phyloP scores from a whole-genome alignment of 257 asterid species.

The Nicotiana knightiana region DNA sequence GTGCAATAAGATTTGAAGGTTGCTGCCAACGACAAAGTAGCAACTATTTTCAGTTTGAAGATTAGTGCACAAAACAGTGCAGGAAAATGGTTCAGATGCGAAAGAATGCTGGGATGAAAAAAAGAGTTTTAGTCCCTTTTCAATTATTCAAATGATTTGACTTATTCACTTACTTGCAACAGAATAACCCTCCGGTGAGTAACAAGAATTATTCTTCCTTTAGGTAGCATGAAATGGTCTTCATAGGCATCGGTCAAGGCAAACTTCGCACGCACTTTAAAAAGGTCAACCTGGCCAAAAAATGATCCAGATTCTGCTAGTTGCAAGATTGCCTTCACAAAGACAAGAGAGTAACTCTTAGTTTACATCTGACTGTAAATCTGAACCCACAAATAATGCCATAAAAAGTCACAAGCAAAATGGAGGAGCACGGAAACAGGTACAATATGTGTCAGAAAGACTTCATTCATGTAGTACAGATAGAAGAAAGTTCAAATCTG shows the following conservation, averaged over 20 bases:
- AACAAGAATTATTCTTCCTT: constrained; percentile 70
- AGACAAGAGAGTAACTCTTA: constrained; percentile 12
- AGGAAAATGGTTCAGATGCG: neutral
- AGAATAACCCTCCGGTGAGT: constrained; percentile 86
- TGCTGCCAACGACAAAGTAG: constrained; percentile 52
- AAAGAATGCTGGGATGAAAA: neutral
- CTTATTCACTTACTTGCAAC: constrained; percentile 59
- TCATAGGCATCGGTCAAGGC: constrained; percentile 95
- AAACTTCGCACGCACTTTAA: constrained; percentile 93
- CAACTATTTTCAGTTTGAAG: constrained; percentile 5
- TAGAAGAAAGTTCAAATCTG: neutral
- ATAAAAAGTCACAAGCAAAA: neutral
- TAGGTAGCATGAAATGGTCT: constrained; percentile 82
- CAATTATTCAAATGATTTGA: neutral
- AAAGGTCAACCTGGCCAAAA: constrained; percentile 82
- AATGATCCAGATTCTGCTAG: constrained; percentile 93
- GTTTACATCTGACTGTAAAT: neutral
- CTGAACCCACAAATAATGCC: neutral
- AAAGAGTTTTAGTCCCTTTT: neutral
- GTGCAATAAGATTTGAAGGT: constrained; percentile 82
- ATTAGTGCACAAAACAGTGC: neutral
- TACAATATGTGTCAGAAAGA: neutral
- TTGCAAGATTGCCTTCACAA: constrained; percentile 72
- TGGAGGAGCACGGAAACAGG: constrained; percentile 1
- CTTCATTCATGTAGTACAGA: neutral